Base-by-base conservation (phyloP, 768 basidiomycete genomes). In the Butyriboletus loyo region DNA sequence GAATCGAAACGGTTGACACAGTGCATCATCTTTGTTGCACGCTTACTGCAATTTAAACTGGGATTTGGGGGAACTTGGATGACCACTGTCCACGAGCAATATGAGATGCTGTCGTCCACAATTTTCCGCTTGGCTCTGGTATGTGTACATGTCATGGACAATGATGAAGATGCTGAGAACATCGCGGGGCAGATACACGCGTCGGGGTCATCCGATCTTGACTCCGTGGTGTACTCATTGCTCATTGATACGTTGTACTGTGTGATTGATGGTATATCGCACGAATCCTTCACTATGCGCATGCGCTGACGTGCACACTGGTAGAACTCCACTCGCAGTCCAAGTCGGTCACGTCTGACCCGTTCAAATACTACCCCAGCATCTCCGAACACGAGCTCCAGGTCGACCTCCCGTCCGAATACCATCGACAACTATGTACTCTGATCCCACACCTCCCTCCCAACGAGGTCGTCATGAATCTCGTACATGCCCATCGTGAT, bases 211-310 rank as follows among this genome's bases (percentile, higher is more conserved):
- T 71, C 58, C 4, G 57, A 75, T 46, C 67, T 82, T 9, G 81
- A 87, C 60, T 66, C 79, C 2, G 74, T 83, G 38, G 72, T 79
- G 40, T 90, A 84, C 68, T 78, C 85, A 0, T 65, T 90, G 38
- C 69, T 91, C 30, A 66, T 89, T 22, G 89, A 92, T 71, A 91
- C 89, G 4, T 70, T 88, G 1, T 82, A 83, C 59, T 87, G 84
- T 62, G 68, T 89, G 8, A 74, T 87, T 28, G 90, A 92, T 62
- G 89, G 89, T 89, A 59, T 52, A 77, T 55, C 25, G 13, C 9
- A 17, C 14, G 5, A 3, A 13, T 28, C 4, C 15, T 24, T 25
- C 28, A 2, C n/a, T 19, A 3, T 25, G 2, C 2, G 11, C 15
- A 5, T 15, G 15, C 32, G 10, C 43, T 61, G 37, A 63, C 11